phyloP scores from a whole-genome alignment of 2,329 filamentous ascomycete genomes.

The Pyricularia sp. region DNA sequence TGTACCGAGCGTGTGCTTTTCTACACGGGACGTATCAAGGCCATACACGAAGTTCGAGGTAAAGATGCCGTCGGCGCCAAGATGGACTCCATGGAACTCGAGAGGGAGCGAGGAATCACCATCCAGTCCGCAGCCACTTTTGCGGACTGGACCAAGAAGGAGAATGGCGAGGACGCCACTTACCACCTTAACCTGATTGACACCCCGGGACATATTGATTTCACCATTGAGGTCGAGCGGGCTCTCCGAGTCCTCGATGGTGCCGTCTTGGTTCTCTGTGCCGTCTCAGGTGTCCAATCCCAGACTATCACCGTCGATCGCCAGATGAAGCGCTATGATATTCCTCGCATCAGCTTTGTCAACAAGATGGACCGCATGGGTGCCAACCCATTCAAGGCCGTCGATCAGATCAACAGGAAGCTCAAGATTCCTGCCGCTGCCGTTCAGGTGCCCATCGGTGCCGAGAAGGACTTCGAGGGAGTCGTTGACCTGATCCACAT shows the following conservation, averaged over 20 bases:
- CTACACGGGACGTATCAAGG: constrained; percentile 94
- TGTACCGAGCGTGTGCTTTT: constrained; percentile 93
- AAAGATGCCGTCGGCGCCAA: constrained; percentile 94
- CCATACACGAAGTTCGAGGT: constrained; percentile 93
- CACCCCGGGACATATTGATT: constrained; percentile 97
- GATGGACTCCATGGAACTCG: constrained; percentile 99
- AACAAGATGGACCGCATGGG: constrained; percentile 99
- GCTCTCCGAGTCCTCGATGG: constrained; percentile 91
- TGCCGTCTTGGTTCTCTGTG: constrained; percentile 96
- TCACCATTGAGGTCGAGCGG: constrained; percentile 96
- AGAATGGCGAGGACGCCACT: constrained; percentile 68
- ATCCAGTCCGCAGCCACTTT: constrained; percentile 98
- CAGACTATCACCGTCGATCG: constrained; percentile 97
- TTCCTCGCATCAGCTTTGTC: constrained; percentile 90
- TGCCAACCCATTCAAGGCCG: constrained; percentile 93
- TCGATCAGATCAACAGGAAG: constrained; percentile 96
- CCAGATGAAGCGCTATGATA: constrained; percentile 97
- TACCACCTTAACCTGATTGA: constrained; percentile 99
- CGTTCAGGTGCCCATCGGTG: constrained; percentile 87
- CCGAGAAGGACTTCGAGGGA: constrained; percentile 84
- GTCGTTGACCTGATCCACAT: constrained; percentile 89
- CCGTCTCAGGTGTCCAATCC: constrained; percentile 92
- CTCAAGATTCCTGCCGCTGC: constrained; percentile 88
- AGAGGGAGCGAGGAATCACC: constrained; percentile 96
- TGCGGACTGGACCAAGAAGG: constrained; percentile 89